phyloP scores from a whole-genome alignment of 805 yeast species.

The Teunomyces stri region DNA sequence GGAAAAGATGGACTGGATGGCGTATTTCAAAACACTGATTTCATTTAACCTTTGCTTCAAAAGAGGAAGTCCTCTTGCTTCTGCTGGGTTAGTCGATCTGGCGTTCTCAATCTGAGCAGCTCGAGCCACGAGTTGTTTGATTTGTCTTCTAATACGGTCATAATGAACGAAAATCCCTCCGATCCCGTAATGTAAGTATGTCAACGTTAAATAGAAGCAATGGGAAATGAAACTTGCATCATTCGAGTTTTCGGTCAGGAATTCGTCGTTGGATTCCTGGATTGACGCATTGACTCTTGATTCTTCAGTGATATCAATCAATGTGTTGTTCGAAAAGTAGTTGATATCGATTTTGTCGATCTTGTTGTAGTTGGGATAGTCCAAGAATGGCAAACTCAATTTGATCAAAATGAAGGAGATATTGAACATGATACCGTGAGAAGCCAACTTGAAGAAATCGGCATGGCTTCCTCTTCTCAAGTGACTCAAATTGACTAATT shows the following conservation, averaged over 20 bases:
- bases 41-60: constrained; percentile 36
- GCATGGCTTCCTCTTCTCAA: constrained; percentile 85
- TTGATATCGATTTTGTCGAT: constrained; percentile 74
- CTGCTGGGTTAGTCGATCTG: constrained; percentile 24
- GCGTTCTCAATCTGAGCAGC: constrained; percentile 44
- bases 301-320: constrained; percentile 73
- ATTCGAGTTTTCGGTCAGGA: constrained; percentile 38
- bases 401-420: constrained; percentile 63
- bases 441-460: constrained; percentile 59
- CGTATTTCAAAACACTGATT: constrained; percentile 46
- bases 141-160: constrained; percentile 49
- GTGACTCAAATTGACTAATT: constrained; percentile 77
- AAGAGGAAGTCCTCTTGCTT: constrained; percentile 47
- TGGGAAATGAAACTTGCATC: constrained; percentile 81
- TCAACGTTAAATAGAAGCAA: constrained; percentile 74
- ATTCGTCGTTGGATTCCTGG: constrained; percentile 62
- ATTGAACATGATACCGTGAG: constrained; percentile 82
- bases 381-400: constrained; percentile 82
- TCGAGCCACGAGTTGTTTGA: constrained; percentile 49
- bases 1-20: constrained; percentile 62
- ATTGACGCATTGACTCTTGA: constrained; percentile 78
- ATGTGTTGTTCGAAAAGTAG: constrained; percentile 54
- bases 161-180: constrained; percentile 68
- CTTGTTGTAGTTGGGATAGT: constrained; percentile 55
- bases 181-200: constrained; percentile 83